Base-by-base conservation (phyloP, 495 filamentous ascomycete genomes). In the Xylaria grammica region DNA sequence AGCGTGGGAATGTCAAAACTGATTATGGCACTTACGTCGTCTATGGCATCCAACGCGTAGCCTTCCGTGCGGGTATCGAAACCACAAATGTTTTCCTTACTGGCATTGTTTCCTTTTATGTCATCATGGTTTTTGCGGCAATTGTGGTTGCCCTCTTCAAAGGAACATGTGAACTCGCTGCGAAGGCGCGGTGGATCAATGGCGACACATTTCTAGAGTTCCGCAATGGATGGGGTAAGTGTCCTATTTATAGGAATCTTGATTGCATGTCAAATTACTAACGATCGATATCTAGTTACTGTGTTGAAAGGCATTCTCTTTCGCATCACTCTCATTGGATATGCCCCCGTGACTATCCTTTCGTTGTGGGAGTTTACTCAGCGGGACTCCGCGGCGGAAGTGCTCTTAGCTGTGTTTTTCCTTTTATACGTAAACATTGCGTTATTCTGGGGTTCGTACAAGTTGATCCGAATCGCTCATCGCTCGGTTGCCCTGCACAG, bases 301-400 rank as follows among this genome's bases (percentile, higher is more conserved):
- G 91, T 96, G 17, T 82, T 93, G 66, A 93, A 93, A 72, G 95
- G 94, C 53, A 97, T 98, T 68, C 83, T 99, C 63, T 99, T 92
- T 84, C 89, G 95, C 58, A 78, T 97, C 75, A 86, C 92, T 20
- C 85, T 97, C 50, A 93, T 99, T 65, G 95, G 94, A 63, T 97
- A 93, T 79, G 92, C 95, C 10, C 92, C 96, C 73, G 92, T 97
- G 82, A 84, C 85, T 36, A 88, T 97, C 29, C 86, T 98, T 46
- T 96, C 91, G 74, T 81, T 97, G 63, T 99, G 95, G 95, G 95
- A 99, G 71, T 86, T 97, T 38, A 97, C 93, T 13, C 82, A 86
- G 62, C 82, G 85, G 48, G 94, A 99, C 76, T 98, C 95, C 0
- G 81, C 89, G 1, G 95, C 91, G 20, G 90, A 95, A 71, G 85